Percentiles rank a stretch among this genome's conserved stretches.
Conservation (phyloP, 2,329 filamentous ascomycete genomes). For the Claviceps sp. region DNA sequence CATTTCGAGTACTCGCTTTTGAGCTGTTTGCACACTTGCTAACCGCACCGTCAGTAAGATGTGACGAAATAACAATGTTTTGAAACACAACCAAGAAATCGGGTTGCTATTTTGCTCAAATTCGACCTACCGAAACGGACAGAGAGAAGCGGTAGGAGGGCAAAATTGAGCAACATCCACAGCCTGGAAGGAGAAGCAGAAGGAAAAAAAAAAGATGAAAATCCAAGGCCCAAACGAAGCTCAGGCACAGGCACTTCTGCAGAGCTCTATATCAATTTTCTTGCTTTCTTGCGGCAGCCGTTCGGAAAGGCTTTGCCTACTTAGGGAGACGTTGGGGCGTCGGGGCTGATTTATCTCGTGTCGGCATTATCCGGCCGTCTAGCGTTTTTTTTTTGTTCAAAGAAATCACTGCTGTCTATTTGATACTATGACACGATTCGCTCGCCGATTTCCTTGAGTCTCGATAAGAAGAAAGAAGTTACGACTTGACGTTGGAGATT, state of each 20-base stretch:
- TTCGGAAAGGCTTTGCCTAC: conserved; percentile 8
- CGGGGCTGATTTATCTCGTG: conserved; percentile 15
- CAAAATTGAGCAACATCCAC: neutral
- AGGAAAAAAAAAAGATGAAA: neutral
- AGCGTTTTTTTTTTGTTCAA: conserved; percentile 2
- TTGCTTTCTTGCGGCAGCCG: conserved; percentile 12
- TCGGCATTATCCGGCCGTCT: conserved; percentile 10
- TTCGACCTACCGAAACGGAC: neutral
- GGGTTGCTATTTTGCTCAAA: neutral
- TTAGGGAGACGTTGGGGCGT: conserved; percentile 16
- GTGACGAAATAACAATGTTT: neutral
- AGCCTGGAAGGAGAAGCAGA: neutral
- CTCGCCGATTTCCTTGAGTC: conserved; percentile 17
- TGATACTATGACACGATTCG: conserved; percentile 15
- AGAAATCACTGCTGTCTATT: conserved; percentile 19
- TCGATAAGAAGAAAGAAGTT: conserved; percentile 13
- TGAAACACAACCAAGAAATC: neutral
- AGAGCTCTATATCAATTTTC: conserved; percentile 11
- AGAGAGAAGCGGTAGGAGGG: neutral
- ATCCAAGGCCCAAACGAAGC: conserved; percentile 1
- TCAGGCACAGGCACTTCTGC: conserved; percentile 1
- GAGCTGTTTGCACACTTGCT: conserved; percentile 1
- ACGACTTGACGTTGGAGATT: conserved; percentile 29
- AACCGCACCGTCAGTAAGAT: neutral
- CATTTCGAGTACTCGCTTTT: neutral